Conservation (phyloP, 2,329 filamentous ascomycete species). For the Fusarium veterinarium region DNA sequence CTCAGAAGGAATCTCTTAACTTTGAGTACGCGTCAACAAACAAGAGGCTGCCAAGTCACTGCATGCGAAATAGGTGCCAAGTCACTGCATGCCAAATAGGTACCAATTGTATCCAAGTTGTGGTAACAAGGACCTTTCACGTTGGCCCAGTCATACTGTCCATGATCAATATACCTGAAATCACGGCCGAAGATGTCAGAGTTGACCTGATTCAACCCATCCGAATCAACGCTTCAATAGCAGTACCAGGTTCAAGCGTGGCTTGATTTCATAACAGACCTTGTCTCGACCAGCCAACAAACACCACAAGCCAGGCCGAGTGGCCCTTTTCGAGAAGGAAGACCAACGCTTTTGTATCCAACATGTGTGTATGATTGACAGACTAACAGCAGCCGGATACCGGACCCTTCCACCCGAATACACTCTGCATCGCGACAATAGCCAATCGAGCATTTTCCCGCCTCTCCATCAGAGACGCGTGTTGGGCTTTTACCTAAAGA, state of each 20-base stretch:
- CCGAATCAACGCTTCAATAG: background rate
- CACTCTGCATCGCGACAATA: slow-evolving; percentile 19
- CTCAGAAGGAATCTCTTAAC: background rate
- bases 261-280: slow-evolving; percentile 8
- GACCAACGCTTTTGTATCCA: background rate
- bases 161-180: background rate
- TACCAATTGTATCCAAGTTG: background rate
- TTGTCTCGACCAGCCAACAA: slow-evolving; percentile 6
- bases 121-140: background rate
- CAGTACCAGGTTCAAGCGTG: slow-evolving; percentile 1
- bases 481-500: slow-evolving; percentile 2
- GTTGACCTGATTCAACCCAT: background rate
- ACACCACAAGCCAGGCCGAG: slow-evolving; percentile 3
- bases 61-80: background rate
- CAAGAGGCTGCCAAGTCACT: background rate
- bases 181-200: background rate
- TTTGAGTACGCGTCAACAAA: background rate
- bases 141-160: background rate
- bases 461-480: slow-evolving; percentile 25
- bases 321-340: slow-evolving; percentile 16
- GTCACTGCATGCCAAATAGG: background rate
- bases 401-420: slow-evolving; percentile 17
- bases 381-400: slow-evolving; percentile 21
- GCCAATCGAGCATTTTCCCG: slow-evolving; percentile 25
- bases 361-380: slow-evolving; percentile 1